Evolutionary conservation across 768 basidiomycete species (phyloP), one percentile per base, ranked within the genome.

Genomic region (Porphyrellus cyaneotinctus): DNA sequence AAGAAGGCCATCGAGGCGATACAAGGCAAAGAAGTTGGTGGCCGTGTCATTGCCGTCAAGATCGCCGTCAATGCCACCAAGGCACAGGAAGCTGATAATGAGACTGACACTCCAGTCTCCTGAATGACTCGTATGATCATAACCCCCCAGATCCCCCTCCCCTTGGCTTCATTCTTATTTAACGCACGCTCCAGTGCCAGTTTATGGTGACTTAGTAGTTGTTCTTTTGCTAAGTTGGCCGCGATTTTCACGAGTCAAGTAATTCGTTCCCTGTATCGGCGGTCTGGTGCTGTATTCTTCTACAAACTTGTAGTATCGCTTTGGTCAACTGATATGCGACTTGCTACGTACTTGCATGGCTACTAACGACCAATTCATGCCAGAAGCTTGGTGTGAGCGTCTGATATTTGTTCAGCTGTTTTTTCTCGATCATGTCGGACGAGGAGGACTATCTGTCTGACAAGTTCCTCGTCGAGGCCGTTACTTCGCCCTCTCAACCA

Each of bases 31-130:
- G 87, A 95, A 57, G 75, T 99, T 51, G 85, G 83, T 42, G 93
- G 91, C 47, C 80, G 95, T 62, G 68, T 80, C 58, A 86, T 99
- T 66, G 89, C 88, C 56, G 91, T 97, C 76, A 97, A 97, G 79
- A 79, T 99, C 59, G 95, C 95, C 47, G 91, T 97, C 72, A 92
- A 95, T 74, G 77, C 87, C 48, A 77, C 81, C 64, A 80, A 77
- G 56, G 80, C 80, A 53, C 84, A 85, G 49, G 80, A 78, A 36
- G 72, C 67, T 32, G 80, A 74, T 47, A 63, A 64, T n/a, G 74
- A 74, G 48, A 70, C 56, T 41, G 66, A 70, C 30, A 64, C 70
- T 51, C 61, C 61, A 39, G 60, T 60, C 11, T 59, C 49, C 51
- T 62, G 59, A 73, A 48, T 49, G 52, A 41, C 43, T 49, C 43